Conservation (phyloP, 2,329 filamentous ascomycete species). For the Beauveria australis region DNA sequence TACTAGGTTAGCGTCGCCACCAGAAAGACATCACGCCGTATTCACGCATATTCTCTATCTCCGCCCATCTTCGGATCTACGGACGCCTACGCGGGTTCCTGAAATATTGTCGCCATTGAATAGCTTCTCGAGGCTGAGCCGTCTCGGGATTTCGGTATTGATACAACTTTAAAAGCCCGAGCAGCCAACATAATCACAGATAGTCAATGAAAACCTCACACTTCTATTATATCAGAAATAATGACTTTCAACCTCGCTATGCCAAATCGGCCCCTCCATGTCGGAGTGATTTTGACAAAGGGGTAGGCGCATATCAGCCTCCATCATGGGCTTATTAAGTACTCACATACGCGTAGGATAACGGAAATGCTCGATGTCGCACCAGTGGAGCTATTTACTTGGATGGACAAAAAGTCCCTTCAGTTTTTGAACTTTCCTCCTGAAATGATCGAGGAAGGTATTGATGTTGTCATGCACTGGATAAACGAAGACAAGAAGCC, state of each 20-base stretch:
- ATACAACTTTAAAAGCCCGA: neutral
- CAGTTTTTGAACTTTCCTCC: neutral
- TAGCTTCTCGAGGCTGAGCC: neutral
- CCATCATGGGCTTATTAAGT: neutral
- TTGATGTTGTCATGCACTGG: neutral
- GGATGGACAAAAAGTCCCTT: neutral
- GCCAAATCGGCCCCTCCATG: neutral
- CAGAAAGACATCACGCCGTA: too few species aligned
- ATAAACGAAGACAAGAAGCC: neutral
- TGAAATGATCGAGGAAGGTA: neutral
- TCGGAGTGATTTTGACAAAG: neutral
- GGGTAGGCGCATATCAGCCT: neutral
- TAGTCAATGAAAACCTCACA: neutral
- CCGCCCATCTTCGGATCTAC: neutral
- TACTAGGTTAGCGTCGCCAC: too few species aligned
- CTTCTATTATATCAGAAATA: neutral
- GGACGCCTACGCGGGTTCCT: neutral
- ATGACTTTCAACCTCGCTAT: neutral
- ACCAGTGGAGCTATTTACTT: neutral
- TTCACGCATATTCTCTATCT: neutral
- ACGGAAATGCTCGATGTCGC: neutral
- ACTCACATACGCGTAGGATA: neutral
- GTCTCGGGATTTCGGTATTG: neutral
- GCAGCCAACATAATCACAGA: neutral
- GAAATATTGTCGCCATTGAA: neutral